phyloP scores from a whole-genome alignment of 2,329 filamentous ascomycete species.

The Sclerotinia nivalis region DNA sequence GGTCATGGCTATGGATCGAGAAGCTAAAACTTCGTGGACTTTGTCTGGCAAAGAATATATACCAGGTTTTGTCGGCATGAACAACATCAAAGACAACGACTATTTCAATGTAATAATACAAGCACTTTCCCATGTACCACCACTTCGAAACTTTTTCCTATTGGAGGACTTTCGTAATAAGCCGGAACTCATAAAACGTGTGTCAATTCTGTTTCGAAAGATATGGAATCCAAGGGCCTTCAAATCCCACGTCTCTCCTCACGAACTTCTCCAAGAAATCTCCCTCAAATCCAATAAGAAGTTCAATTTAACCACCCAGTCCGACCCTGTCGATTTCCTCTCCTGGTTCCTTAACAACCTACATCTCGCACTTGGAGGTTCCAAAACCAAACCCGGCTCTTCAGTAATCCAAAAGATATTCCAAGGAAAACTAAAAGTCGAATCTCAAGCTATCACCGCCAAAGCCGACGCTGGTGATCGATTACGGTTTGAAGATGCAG shows the following conservation, averaged over 20 bases:
- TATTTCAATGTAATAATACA: constrained; percentile 96
- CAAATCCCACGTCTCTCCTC: constrained; percentile 93
- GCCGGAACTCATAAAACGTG: constrained; percentile 83
- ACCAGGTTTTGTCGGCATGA: constrained; percentile 96
- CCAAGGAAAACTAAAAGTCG: constrained; percentile 87
- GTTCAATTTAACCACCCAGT: constrained; percentile 87
- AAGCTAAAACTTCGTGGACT: constrained; percentile 67
- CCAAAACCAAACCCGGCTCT: constrained; percentile 78
- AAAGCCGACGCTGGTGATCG: constrained; percentile 85
- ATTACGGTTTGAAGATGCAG: constrained; percentile 86
- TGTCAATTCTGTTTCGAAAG: constrained; percentile 88
- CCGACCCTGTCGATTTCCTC: constrained; percentile 93
- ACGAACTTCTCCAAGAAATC: constrained; percentile 95
- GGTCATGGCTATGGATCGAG: constrained; percentile 75
- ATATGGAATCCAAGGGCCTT: constrained; percentile 98
- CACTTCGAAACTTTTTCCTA: constrained; percentile 88
- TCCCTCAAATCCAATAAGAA: constrained; percentile 87
- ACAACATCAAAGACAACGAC: constrained; percentile 99
- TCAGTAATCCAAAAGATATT: constrained; percentile 92
- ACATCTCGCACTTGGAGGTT: constrained; percentile 87
- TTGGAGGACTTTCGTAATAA: constrained; percentile 74
- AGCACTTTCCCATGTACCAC: constrained; percentile 83
- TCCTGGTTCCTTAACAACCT: constrained; percentile 98
- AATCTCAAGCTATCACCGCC: constrained; percentile 90
- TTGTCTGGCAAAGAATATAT: constrained; percentile 81